phyloP scores from a whole-genome alignment of 768 basidiomycete species.

The Kwoniella sp. region DNA sequence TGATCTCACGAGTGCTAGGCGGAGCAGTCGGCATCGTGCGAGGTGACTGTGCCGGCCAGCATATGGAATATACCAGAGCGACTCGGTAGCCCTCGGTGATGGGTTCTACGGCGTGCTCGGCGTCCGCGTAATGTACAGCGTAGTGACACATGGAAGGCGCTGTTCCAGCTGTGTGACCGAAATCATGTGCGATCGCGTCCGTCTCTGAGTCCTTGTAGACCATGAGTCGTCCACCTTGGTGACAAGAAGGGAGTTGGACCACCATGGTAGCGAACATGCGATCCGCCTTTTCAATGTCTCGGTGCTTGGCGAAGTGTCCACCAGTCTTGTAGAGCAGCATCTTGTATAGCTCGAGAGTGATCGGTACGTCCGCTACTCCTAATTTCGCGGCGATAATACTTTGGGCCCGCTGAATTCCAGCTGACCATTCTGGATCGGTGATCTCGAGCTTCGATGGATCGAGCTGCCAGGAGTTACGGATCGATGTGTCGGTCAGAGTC shows the following conservation, averaged over 20 bases:
- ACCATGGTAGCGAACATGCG: not conserved
- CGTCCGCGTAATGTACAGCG: not conserved
- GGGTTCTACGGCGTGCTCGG: not conserved
- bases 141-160: not conserved
- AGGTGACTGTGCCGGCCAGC: not conserved
- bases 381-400: not conserved
- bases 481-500: not conserved
- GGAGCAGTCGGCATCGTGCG: not conserved
- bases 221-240: not conserved
- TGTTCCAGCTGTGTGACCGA: not conserved
- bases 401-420: not conserved
- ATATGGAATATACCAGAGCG: not conserved
- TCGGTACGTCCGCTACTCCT: not conserved
- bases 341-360: not conserved
- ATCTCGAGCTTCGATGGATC: not conserved
- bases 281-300: not conserved
- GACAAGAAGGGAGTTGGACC: not conserved
- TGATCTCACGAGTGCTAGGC: not conserved
- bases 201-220: not conserved
- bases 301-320: not conserved
- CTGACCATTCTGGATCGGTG: not conserved
- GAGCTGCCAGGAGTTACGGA: not conserved
- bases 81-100: not conserved
- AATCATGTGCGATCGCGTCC: not conserved
- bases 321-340: not conserved